phyloP scores from a whole-genome alignment of 495 filamentous ascomycete genomes.

The Hyaloscypha variabilis region DNA sequence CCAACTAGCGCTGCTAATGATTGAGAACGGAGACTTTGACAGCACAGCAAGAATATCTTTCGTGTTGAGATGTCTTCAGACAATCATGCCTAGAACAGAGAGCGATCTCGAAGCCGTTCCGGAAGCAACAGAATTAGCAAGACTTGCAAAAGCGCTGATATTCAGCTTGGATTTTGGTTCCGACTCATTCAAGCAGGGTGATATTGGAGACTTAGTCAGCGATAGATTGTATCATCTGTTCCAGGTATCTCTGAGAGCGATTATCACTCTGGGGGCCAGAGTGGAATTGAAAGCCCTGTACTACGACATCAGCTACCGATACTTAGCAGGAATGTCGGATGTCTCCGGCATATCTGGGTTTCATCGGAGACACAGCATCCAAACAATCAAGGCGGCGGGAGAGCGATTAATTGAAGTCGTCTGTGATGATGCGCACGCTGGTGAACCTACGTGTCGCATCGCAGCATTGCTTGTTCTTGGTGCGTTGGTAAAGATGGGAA shows the following conservation, averaged over 20 bases:
- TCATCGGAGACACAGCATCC: slow-evolving; percentile 60
- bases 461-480: slow-evolving; percentile 77
- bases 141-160: slow-evolving; percentile 74
- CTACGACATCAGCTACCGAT: slow-evolving; percentile 86
- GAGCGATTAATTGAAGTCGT: slow-evolving; percentile 80
- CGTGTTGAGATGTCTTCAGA: slow-evolving; percentile 80
- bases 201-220: slow-evolving; percentile 72
- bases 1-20: slow-evolving; percentile 75
- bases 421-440: slow-evolving; percentile 91
- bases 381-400: slow-evolving; percentile 75
- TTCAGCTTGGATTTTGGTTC: slow-evolving; percentile 67
- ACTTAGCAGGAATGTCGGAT: slow-evolving; percentile 73
- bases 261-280: slow-evolving; percentile 70
- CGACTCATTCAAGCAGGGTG: slow-evolving; percentile 45
- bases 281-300: slow-evolving; percentile 74
- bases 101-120: slow-evolving; percentile 60
- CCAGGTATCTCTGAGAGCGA: slow-evolving; percentile 74
- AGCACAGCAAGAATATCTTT: slow-evolving; percentile 68
- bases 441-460: slow-evolving; percentile 77
- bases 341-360: slow-evolving; percentile 35
- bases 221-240: slow-evolving; percentile 93
- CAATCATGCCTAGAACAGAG: slow-evolving; percentile 85
- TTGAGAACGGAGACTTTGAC: slow-evolving; percentile 76
- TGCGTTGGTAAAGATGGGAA: slow-evolving; percentile 68
- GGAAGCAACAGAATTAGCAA: slow-evolving; percentile 73